Evolutionary conservation across 2,329 filamentous ascomycete genomes (phyloP), one percentile per base, ranked within the genome.

Genomic region (Purpureocillium lavendulum): DNA sequence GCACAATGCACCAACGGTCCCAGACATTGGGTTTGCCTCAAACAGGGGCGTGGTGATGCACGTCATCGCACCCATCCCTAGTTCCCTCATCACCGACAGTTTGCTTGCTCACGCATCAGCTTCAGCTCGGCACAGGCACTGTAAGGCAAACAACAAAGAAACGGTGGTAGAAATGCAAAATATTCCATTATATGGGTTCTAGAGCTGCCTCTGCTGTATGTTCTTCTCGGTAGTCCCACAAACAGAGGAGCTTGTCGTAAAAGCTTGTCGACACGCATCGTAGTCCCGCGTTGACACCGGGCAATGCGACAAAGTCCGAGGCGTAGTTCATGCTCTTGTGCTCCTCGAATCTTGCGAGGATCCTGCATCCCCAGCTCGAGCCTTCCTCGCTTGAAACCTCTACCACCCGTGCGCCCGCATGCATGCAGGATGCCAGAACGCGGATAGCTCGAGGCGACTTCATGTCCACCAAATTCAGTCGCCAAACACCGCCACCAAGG

Each of bases 241-340:
- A 50, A 57, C 82, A 87, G 26, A 88, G 52, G 34, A 82, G 57
- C 53, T 71, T 77, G 58, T 88, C 84, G 48, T 88, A 88, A 49
- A 88, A 89, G 56, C 84, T 88, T 1, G 82, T 87, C 16, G 81
- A 84, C 1, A 87, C 66, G 49, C 80, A 74, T 15, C 66, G 49
- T 29, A 69, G 40, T 7, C 62, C 40, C 4, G 44, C 41, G 1
- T 14, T 30, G 11, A 6, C 12, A 7, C 42, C 50, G 7, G 39
- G 38, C 17, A 41, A 52, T 2, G 70, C 70, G 47, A 75, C 70
- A 42, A 79, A 75, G 60, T 89, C 88, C 50, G 84, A 86, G 7
- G 83, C 89, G 58, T 97, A 97, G 53, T 94, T 95, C 87, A 96
- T 95, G 58, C 87, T 95, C 62, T 84, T 70, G 57, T 96, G 88